Base-by-base conservation (phyloP, 192 early-diverging fungal genomes). In the Spizellomyces sp. region DNA sequence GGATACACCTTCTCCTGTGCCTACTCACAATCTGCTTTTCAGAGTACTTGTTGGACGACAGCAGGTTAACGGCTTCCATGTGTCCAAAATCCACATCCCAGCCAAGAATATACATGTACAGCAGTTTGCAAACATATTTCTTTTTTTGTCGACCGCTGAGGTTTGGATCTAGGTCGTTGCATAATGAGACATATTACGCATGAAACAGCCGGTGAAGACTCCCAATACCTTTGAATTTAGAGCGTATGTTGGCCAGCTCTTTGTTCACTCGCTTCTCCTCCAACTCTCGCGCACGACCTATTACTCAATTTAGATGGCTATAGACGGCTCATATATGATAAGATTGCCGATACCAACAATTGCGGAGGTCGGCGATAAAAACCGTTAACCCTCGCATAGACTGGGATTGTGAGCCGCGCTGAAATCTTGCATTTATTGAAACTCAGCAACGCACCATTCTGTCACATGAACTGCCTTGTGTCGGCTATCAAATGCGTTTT, bases 221-320 rank as follows among this genome's bases (percentile, higher is more conserved):
- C 19, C 15, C 36, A 41, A 62, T 78, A 96, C 95, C 95, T 86
- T 96, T 94, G 83, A 99, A 99, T 83, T 99, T 98, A 55, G 94
- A 87, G 15, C 98, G 87, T 70, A 99, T 99, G 83, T 99, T 99
- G 65, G 96, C 96, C 83, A 99, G 89, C 79, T 99, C 98, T 79
- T 97, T 98, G 86, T 99, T 98, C 68, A 99, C 94, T 67, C 98
- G 83, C 80, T 96, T 95, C 80, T 99, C 96, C 78, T 99, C 98
- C 67, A 96, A 86, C 73, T 99, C 98, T 44, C 92, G 86, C 47
- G 94, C 93, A 48, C 96, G 93, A 76, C 98, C 95, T 95, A 84
- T 8, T 7, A 36, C 10, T 60, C 45, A 46, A 59, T 36, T 72
- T 15, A n/a, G 22, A 70, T 43, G 36, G 19, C 5, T 41, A 14